Evolutionary conservation across 2,329 filamentous ascomycete species (phyloP).

Genomic region (Sporothrix euskadiensis): DNA sequence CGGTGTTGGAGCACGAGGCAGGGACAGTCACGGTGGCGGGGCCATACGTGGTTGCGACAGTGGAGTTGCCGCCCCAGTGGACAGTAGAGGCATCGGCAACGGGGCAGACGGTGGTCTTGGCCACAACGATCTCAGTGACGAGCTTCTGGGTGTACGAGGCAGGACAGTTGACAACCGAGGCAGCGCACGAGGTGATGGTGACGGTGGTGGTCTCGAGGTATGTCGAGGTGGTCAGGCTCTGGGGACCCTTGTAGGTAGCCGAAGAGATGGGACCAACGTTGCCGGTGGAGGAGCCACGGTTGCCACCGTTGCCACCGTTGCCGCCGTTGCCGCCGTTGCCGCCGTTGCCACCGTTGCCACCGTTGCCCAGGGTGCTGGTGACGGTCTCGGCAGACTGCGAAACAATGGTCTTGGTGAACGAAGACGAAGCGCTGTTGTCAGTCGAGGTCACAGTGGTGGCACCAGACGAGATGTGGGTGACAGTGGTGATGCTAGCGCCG

Average conservation of each 20-base stretch:
- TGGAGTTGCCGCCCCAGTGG: constrained; percentile 21
- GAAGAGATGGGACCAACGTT: constrained; percentile 18
- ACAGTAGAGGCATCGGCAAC: constrained; percentile 28
- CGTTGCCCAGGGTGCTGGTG: background rate
- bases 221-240: constrained; percentile 35
- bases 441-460: constrained; percentile 25
- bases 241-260: constrained; percentile 14
- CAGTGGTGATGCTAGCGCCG: constrained; percentile 30
- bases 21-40: constrained; percentile 25
- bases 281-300: background rate
- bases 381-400: constrained; percentile 1
- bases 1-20: constrained; percentile 31
- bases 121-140: constrained; percentile 35
- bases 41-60: constrained; percentile 11
- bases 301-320: background rate
- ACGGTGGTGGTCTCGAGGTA: constrained; percentile 34
- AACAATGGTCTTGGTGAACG: constrained; percentile 8
- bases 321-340: background rate
- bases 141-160: constrained; percentile 38
- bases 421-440: background rate
- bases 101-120: constrained; percentile 37
- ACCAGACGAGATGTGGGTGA: constrained; percentile 36
- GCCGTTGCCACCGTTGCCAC: background rate
- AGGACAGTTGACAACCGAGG: constrained; percentile 39
- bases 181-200: constrained; percentile 39